These are phyloP conservation scores for Xerocomellus amylosporus DNA, from an alignment of 768 basidiomycete species.

Conservation along the genomic window DNA sequence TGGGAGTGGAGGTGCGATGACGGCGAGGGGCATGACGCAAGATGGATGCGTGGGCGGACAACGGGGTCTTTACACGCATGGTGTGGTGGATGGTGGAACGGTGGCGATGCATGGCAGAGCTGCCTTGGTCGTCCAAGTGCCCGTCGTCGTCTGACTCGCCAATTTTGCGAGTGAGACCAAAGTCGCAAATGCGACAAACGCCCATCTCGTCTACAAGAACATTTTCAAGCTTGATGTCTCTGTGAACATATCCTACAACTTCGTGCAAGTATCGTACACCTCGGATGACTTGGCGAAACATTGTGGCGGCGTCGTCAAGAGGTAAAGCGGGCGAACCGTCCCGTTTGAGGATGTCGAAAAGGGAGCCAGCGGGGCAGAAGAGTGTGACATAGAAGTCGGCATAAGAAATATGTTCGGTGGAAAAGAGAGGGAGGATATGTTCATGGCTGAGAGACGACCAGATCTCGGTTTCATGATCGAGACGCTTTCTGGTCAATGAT, in stretches of 20 bases:
- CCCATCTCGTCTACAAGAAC: slow-evolving; percentile 88
- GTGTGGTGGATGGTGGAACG: slow-evolving; percentile 30
- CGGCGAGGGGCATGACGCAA: slow-evolving; percentile 42
- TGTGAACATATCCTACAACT: slow-evolving; percentile 74
- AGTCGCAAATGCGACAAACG: slow-evolving; percentile 82
- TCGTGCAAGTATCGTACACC: slow-evolving; percentile 83
- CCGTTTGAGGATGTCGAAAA: slow-evolving; percentile 78
- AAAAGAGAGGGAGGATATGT: slow-evolving; percentile 83
- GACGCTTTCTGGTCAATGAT: slow-evolving; percentile 46
- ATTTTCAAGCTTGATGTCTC: slow-evolving; percentile 97
- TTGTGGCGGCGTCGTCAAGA: slow-evolving; percentile 77
- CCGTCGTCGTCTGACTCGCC: slow-evolving; percentile 45
- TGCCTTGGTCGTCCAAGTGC: slow-evolving; percentile 14
- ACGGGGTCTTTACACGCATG: slow-evolving; percentile 21
- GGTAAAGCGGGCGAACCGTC: slow-evolving; percentile 65
- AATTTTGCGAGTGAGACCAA: slow-evolving; percentile 74
- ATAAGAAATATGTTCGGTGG: slow-evolving; percentile 51
- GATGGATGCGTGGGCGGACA: slow-evolving; percentile 14
- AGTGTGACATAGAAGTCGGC: slow-evolving; percentile 82
- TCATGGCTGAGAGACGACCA: slow-evolving; percentile 82
- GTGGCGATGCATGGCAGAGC: slow-evolving; percentile 18
- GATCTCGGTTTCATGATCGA: slow-evolving; percentile 67
- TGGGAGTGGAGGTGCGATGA: slow-evolving; percentile 46
- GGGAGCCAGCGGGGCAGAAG: slow-evolving; percentile 78
- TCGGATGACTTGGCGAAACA: slow-evolving; percentile 83